Conservation (phyloP, 2,329 filamentous ascomycete genomes). For the Trichoderma afroharzianum region DNA sequence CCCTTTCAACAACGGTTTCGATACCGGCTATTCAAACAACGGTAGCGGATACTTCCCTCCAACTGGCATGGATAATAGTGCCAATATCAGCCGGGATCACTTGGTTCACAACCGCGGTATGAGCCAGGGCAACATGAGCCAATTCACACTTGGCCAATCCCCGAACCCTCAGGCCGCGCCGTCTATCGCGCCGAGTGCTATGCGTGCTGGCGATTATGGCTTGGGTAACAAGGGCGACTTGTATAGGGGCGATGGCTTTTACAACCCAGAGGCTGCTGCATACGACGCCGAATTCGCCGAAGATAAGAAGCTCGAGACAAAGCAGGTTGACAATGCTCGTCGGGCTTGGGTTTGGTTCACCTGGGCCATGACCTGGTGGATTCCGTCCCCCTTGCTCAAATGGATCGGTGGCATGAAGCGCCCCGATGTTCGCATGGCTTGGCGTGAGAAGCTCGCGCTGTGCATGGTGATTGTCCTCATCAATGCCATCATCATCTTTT, state of each 20-base stretch:
- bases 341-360: slow-evolving; percentile 77
- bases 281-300: slow-evolving; percentile 75
- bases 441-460: slow-evolving; percentile 90
- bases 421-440: slow-evolving; percentile 93
- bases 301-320: slow-evolving; percentile 71
- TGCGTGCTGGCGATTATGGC: slow-evolving; percentile 77
- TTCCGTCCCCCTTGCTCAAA: slow-evolving; percentile 80
- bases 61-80: slow-evolving; percentile 56
- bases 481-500: slow-evolving; percentile 83
- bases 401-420: slow-evolving; percentile 91
- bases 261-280: slow-evolving; percentile 61
- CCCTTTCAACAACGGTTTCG: slow-evolving; percentile 48
- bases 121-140: slow-evolving; percentile 54
- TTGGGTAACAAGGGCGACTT: slow-evolving; percentile 83
- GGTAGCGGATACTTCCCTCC: slow-evolving; percentile 68
- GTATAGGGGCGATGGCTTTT: slow-evolving; percentile 69
- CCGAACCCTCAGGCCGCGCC: slow-evolving; percentile 44
- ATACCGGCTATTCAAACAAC: slow-evolving; percentile 67
- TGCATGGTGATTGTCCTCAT: slow-evolving; percentile 75
- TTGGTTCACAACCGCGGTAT: slow-evolving; percentile 59
- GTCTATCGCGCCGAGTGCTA: slow-evolving; percentile 58
- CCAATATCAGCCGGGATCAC: slow-evolving; percentile 69
- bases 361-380: slow-evolving; percentile 90
- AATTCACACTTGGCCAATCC: slow-evolving; percentile 46
- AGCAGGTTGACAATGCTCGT: slow-evolving; percentile 59